These are phyloP conservation scores for Sungouiella thailandica DNA, from an alignment of 805 yeast genomes.

Conservation along the genomic window DNA sequence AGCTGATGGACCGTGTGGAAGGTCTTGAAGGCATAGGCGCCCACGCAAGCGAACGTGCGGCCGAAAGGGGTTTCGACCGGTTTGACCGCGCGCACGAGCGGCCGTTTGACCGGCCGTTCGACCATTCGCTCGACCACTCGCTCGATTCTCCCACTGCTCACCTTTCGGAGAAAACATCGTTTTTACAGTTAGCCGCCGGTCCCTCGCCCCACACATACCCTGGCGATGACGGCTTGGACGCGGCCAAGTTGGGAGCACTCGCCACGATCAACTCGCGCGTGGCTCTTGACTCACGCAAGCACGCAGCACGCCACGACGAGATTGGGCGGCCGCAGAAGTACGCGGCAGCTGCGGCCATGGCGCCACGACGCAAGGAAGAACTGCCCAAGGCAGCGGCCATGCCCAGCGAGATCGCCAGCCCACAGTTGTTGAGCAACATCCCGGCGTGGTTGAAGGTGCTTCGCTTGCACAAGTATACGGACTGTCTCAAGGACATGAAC, in stretches of 20 bases:
- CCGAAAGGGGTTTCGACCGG: no score
- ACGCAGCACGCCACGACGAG: slow-evolving; percentile 15
- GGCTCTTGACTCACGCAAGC: slow-evolving; percentile 32
- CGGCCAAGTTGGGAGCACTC: slow-evolving; percentile 62
- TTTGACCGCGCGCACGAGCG: slow-evolving; percentile 11
- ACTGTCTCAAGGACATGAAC: slow-evolving; percentile 62
- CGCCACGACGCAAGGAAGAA: slow-evolving; percentile 5
- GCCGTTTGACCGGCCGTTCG: slow-evolving; percentile 1
- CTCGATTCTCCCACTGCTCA: slow-evolving; percentile 39
- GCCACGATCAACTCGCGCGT: slow-evolving; percentile 59
- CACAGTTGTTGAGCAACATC: slow-evolving; percentile 61
- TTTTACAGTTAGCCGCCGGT: slow-evolving; percentile 32
- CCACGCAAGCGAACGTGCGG: no score
- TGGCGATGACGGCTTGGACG: slow-evolving; percentile 21
- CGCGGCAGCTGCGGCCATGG: slow-evolving; percentile 9
- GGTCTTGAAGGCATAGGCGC: no score
- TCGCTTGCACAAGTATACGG: slow-evolving; percentile 91
- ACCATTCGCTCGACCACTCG: slow-evolving; percentile 24
- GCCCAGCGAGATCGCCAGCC: slow-evolving; percentile 39
- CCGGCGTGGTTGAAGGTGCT: slow-evolving; percentile 90
- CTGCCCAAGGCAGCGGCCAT: slow-evolving; percentile 21
- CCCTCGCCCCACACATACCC: slow-evolving; percentile 8
- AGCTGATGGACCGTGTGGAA: no score
- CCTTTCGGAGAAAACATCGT: slow-evolving; percentile 40
- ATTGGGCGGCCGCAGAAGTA: slow-evolving; percentile 25